A percentile compares a stretch with the other conserved stretches of the same genome.
Evolutionary conservation across 495 filamentous ascomycete species (phyloP).

Genomic region (Corynascus novoguineensis): DNA sequence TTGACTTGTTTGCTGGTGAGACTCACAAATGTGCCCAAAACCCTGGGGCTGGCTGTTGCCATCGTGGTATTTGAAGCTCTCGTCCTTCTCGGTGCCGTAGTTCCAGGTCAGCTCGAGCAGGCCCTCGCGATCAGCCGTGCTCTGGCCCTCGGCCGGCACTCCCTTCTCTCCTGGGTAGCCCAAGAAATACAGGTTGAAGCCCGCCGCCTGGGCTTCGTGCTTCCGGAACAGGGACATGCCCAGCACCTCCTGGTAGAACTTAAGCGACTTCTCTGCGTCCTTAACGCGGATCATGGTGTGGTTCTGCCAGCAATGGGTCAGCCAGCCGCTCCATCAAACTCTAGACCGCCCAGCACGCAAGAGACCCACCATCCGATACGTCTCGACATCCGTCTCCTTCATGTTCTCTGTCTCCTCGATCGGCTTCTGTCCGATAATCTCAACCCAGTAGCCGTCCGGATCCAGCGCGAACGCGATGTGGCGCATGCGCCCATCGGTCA

Average conservation of each 20-base stretch:
- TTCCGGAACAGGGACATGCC: constrained; percentile 80
- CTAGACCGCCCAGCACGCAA: not conserved
- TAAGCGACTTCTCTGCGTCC: constrained; percentile 72
- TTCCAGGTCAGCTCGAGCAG: constrained; percentile 93
- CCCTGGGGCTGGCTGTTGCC: constrained; percentile 89
- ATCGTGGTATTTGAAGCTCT: constrained; percentile 79
- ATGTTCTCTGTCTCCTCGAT: constrained; percentile 35
- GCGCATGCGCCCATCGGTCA: constrained; percentile 81
- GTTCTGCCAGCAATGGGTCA: constrained; percentile 53
- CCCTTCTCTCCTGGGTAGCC: constrained; percentile 59
- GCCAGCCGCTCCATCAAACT: constrained; percentile 38
- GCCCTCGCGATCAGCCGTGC: constrained; percentile 66
- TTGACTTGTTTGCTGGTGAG: not conserved
- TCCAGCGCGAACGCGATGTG: constrained; percentile 89
- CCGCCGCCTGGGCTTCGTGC: constrained; percentile 58
- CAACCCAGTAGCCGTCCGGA: constrained; percentile 91
- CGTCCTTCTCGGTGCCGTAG: constrained; percentile 90
- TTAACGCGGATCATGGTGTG: constrained; percentile 97
- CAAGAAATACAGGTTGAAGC: constrained; percentile 90
- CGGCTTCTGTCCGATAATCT: constrained; percentile 52
- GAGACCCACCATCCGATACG: constrained; percentile 42
- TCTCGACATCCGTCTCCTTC: constrained; percentile 35
- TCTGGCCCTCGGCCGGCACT: constrained; percentile 43
- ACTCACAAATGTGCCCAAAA: constrained; percentile 83
- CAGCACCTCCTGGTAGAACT: constrained; percentile 85